Evolutionary conservation across 2,329 filamentous ascomycete species (phyloP), one percentile per base, ranked within the genome.

Genomic region (Dichotomopilus funicola): DNA sequence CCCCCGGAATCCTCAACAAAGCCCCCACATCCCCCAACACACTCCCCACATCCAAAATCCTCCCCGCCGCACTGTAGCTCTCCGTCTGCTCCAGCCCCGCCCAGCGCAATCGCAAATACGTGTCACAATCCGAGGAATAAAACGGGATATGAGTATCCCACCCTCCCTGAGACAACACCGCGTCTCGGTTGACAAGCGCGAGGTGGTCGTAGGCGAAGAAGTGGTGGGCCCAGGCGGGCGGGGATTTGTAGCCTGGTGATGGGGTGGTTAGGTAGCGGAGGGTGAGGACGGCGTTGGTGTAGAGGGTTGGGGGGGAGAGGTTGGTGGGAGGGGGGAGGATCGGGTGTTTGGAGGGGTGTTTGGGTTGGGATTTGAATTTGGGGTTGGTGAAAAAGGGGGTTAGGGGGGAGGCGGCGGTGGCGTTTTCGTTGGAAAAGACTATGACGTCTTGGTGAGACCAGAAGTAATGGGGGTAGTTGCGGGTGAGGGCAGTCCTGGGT

Each of bases 151-250:
- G 70, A 2, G 77, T 76, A 63, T 84, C 81, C 79, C 80, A 85
- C 0, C 73, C 78, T 27, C 80, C 73, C 12, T 80, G 71, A 41
- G 73, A 71, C 53, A 76, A 71, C 62, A 77, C 75, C 0, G 79
- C 75, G 31, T 68, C 70, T 12, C 75, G 75, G 62, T 84, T 81
- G 47, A 83, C 78, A 1, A 83, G 70, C 0, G 79, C 74, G 2
- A 85, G 71, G 60, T 78, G 76, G 66, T 84, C 80, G 68, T 82
- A 83, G n/a, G 76, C 72, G 65, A 82, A 84, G 68, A 81, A 80
- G 36, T 74, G 73, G 56, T 76, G 67, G 0, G 71, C 79, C 80
- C 80, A 83, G 5, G 37, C 37, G 37, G 37, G 37, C 4, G 43
- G 43, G 9, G 3, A 9, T 11, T 19, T 47, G 27, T 2, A 68